Evolutionary conservation across 352 stramenopile species (phyloP), one percentile per base, ranked within the genome.

Genomic region (Phytophthora crassamura): DNA sequence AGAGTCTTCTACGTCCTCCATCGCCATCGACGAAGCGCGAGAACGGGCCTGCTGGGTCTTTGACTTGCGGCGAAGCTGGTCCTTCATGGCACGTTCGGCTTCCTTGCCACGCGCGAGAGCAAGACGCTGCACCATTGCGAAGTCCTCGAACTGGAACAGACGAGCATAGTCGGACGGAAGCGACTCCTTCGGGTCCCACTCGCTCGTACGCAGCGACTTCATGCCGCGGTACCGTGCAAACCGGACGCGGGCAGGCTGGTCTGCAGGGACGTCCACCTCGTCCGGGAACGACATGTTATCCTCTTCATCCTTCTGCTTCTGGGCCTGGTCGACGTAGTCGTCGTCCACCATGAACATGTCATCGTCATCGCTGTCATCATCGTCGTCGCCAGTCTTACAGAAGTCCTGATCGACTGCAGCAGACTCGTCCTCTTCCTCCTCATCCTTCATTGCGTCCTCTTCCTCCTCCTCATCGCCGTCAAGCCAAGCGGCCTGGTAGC

Each of bases 131-230:
- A 97, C 96, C 65, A 91, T 91, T 22, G 90, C 88, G 72, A 99
- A 99, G 80, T 97, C 97, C 9, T 88, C 78, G 68, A 99, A 98
- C 75, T 99, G 93, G 77, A 98, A 99, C 25, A 99, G 84, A 6
- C 94, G 89, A 22, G 94, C 93, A 76, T 99, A 99, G 45, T 98
- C 93, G 25, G 90, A 85, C 20, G 98, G 98, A 7, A 99, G 91
- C 69, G 96, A 98, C 80, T 99, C 98, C 78, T 99, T 99, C 3
- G 97, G 85, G 70, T 99, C 97, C 98, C 98, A 99, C 49, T 85
- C 72, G 58, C 91, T 98, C 57, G 95, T 99, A 28, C 97, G 91
- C 65, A 99, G 98, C 46, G 82, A 98, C 77, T 99, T 98, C 45
- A 99, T 84, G 10, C 95, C 95, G 39, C 98, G 93, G 89, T 99